phyloP scores from a whole-genome alignment of 1,139 yeast genomes.

The Pneumocystis sp. region DNA sequence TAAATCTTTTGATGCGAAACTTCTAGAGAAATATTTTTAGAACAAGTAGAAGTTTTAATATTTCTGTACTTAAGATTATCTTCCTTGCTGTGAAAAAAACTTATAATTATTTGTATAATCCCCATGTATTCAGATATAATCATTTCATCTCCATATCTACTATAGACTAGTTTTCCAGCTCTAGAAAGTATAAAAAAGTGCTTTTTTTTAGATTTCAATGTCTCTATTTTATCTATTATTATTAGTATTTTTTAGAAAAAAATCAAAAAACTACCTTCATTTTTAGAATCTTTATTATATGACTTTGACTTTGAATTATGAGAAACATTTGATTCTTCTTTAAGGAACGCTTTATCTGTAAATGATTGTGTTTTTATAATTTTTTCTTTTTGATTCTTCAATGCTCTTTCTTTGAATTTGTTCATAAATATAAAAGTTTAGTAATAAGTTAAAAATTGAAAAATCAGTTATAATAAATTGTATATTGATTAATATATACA shows the following conservation, averaged over 20 bases:
- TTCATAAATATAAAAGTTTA: not conserved
- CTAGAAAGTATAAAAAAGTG: conserved; percentile 72
- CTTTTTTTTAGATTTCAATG: conserved; percentile 25
- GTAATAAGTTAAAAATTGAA: not conserved
- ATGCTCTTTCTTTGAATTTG: not conserved
- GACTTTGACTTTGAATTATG: not conserved
- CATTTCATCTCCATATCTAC: conserved; percentile 63
- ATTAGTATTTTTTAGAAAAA: not conserved
- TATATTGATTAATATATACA: too few relatives aligned
- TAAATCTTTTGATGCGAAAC: conserved; percentile 31
- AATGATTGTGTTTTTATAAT: too few relatives aligned
- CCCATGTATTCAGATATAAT: conserved; percentile 63
- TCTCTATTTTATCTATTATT: not conserved
- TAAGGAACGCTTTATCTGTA: not conserved
- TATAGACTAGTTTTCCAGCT: conserved; percentile 88
- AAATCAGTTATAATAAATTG: not conserved
- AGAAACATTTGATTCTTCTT: not conserved
- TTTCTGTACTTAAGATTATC: conserved; percentile 15
- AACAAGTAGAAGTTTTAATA: conserved; percentile 8
- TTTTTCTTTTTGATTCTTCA: not conserved
- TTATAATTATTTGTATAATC: conserved; percentile 29
- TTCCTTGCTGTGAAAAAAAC: conserved; percentile 23
- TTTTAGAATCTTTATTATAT: not conserved
- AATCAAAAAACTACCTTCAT: not conserved
- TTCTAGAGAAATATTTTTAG: not conserved